phyloP scores from a whole-genome alignment of 2,329 filamentous ascomycete species.

The Didymella pinodella region DNA sequence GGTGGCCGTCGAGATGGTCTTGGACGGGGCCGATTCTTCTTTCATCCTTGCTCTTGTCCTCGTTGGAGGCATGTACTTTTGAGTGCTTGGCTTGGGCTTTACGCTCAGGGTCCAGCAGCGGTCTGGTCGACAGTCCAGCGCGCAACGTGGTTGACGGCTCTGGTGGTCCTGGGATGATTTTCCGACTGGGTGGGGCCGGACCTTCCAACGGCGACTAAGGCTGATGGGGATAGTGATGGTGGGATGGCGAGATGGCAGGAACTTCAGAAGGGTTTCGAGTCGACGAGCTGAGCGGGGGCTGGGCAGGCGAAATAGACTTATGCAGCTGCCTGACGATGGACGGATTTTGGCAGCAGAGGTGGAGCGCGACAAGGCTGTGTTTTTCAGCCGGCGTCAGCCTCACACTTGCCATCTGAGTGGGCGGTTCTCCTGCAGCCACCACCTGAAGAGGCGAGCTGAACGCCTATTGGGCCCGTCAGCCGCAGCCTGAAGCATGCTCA shows the following conservation, averaged over 20 bases:
- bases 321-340: conserved; percentile 47
- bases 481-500: conserved; percentile 39
- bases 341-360: conserved; percentile 42
- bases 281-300: conserved; percentile 39
- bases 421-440: conserved; percentile 47
- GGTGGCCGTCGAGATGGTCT: conserved; percentile 32
- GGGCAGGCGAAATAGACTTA: conserved; percentile 42
- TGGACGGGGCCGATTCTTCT: conserved; percentile 29
- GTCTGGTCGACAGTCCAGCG: conserved; percentile 22
- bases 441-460: conserved; percentile 47
- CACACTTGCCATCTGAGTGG: conserved; percentile 50
- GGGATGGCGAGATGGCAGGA: conserved; percentile 32
- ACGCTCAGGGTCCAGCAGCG: conserved; percentile 22
- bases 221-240: conserved; percentile 29
- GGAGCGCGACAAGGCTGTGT: conserved; percentile 50
- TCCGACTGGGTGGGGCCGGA: conserved; percentile 41
- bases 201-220: conserved; percentile 40
- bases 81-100: conserved; percentile 30
- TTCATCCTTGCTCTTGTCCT: conserved; percentile 49
- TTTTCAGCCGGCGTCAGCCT: conserved; percentile 48
- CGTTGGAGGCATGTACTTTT: conserved; percentile 46
- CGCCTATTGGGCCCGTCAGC: conserved; percentile 44
- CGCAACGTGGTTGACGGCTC: conserved; percentile 21
- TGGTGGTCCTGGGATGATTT: conserved; percentile 28
- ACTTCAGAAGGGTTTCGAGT: conserved; percentile 34